Evolutionary conservation across 257 asterid species (phyloP), one percentile per base, ranked within the genome.

Genomic region (Ajuga chamaepitys): DNA sequence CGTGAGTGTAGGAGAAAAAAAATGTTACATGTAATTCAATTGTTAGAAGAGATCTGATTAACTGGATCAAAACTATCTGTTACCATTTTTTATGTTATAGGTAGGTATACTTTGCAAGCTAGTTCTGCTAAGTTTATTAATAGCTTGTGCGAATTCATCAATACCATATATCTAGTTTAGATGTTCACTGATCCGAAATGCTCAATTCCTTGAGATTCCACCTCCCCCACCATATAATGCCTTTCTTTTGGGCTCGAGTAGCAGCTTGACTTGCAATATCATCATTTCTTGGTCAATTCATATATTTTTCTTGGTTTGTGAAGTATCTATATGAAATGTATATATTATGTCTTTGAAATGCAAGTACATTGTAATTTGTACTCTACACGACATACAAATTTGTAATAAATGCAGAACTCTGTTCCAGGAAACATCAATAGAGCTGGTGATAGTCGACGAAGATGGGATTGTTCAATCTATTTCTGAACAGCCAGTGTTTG

Each of bases 401-500:
- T 68, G 58, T 60, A 52, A 8, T 51, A 38, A 72, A 58, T 37
- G 18, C 22, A 16, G 46, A 35, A 64, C 37, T 70, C 68, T 78
- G 51, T 77, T 83, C 64, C 83, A 94, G 99, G 99, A 94, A 75
- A 84, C 95, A 44, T 88, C 96, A 46, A 79, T 90, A 66, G 99
- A 93, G 80, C 78, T 93, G 76, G 96, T 82, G 77, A 74, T 78
- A 62, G 75, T 90, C 46, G 99, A 82, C 77, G 88, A 78, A 56
- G 96, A 85, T 75, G 99, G 97, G 71, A 66, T 68, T 18, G 84
- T 83, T 71, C 99, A 90, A 73, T 87, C 95, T 45, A 67, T 88
- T 32, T 84, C 91, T 62, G 99, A 93, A 70, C 99, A 93, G 71
- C 88, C 97, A 37, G 95, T 90, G 62, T 93, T 93, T 75, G 99